A percentile compares a stretch with the other conserved stretches of the same genome.
Evolutionary conservation across 2,329 filamentous ascomycete genomes (phyloP).

Genomic region (Colletotrichum aenigma): DNA sequence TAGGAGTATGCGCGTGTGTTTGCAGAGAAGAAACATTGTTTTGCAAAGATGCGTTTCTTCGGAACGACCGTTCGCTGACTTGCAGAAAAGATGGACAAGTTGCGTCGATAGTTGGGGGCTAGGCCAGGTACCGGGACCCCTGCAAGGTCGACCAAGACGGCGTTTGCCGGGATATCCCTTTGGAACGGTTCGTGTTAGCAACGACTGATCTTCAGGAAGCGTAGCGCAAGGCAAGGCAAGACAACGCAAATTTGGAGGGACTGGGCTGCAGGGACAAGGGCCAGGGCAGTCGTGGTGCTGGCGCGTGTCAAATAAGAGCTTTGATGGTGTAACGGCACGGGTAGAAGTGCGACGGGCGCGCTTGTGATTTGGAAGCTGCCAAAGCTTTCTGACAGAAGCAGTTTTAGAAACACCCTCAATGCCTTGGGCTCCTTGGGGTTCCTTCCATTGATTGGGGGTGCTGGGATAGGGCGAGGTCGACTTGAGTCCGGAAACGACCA

Average conservation of each 20-base stretch:
- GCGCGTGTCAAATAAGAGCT: conserved; percentile 11
- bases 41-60: conserved; percentile 13
- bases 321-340: conserved; percentile 12
- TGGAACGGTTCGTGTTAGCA: background rate
- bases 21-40: conserved; percentile 21
- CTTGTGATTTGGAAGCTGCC: conserved; percentile 20
- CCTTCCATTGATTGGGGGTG: background rate
- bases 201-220: background rate
- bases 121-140: background rate
- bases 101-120: background rate
- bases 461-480: background rate
- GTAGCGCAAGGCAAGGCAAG: background rate
- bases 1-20: conserved; percentile 13
- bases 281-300: background rate
- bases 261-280: conserved; percentile 4
- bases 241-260: background rate
- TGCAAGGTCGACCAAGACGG: background rate
- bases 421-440: background rate
- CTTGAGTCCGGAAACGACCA: background rate
- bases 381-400: conserved; percentile 20
- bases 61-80: conserved; percentile 3
- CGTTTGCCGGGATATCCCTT: background rate
- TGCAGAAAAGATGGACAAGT: background rate
- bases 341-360: conserved; percentile 1
- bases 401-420: conserved; percentile 17